phyloP scores from a whole-genome alignment of 805 yeast genomes.

The Wickerhamomyces mucosus region DNA sequence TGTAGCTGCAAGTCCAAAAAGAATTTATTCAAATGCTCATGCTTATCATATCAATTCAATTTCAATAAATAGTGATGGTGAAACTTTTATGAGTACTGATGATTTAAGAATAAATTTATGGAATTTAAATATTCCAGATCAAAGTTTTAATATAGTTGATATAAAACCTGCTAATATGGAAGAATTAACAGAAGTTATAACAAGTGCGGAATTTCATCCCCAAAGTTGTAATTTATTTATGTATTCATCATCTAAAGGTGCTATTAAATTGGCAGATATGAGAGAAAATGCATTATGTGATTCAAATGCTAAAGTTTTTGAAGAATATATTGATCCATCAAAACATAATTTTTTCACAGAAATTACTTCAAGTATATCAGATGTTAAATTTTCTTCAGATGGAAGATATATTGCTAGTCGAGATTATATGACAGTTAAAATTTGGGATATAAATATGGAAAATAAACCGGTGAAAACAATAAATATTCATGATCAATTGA shows the following conservation, averaged over 20 bases:
- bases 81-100: conserved; percentile 87
- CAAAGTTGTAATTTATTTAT: conserved; percentile 83
- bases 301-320: conserved; percentile 75
- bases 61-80: conserved; percentile 90
- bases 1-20: conserved; percentile 89
- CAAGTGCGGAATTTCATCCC: conserved; percentile 96
- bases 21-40: conserved; percentile 90
- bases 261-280: conserved; percentile 94
- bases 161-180: conserved; percentile 98
- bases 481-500: conserved; percentile 88
- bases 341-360: conserved; percentile 95
- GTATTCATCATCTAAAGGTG: conserved; percentile 93
- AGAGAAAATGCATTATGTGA: conserved; percentile 92
- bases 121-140: conserved; percentile 92
- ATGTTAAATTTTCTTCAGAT: conserved; percentile 83
- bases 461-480: conserved; percentile 89
- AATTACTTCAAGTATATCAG: conserved; percentile 88
- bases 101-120: conserved; percentile 92
- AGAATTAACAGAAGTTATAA: conserved; percentile 95
- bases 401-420: conserved; percentile 95
- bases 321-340: conserved; percentile 87
- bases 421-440: conserved; percentile 94
- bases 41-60: conserved; percentile 97
- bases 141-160: conserved; percentile 93
- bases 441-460: conserved; percentile 98